phyloP scores from a whole-genome alignment of 1,284 basidiomycete genomes.

The Chalciporus sp. region DNA sequence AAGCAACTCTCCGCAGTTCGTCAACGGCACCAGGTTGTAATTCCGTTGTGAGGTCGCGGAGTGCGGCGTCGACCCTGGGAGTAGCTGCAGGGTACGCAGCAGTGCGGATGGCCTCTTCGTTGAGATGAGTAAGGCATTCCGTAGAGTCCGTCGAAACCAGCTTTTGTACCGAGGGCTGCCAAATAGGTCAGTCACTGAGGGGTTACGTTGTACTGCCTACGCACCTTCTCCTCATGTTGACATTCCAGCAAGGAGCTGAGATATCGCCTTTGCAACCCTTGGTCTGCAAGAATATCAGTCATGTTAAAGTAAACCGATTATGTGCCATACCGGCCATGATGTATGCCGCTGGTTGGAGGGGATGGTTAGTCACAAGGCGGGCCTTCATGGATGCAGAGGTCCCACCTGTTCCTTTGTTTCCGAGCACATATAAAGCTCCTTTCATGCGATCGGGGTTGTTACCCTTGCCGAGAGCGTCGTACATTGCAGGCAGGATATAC shows the following conservation, averaged over 20 bases:
- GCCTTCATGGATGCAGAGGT: constrained; percentile 8
- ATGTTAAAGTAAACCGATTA: constrained; percentile 3
- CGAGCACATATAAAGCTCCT: constrained; percentile 88
- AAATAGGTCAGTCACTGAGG: constrained; percentile 10
- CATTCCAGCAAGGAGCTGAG: constrained; percentile 77
- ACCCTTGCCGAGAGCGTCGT: constrained; percentile 74
- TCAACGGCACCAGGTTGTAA: constrained; percentile 49
- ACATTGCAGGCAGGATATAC: constrained; percentile 64
- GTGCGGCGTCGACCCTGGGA: constrained; percentile 46
- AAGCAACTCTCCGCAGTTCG: constrained; percentile 45
- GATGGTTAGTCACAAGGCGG: constrained; percentile 5
- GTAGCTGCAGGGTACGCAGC: constrained; percentile 55
- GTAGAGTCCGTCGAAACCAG: constrained; percentile 74
- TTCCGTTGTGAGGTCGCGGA: constrained; percentile 51
- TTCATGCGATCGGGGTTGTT: constrained; percentile 95
- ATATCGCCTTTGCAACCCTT: constrained; percentile 66
- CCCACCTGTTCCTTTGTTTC: constrained; percentile 72
- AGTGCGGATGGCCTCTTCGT: constrained; percentile 64
- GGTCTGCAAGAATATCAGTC: constrained; percentile 49
- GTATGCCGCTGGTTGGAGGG: constrained; percentile 51
- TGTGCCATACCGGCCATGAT: constrained; percentile 57
- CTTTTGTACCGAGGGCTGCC: constrained; percentile 88
- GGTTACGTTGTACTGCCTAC: background rate
- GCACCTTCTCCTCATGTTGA: constrained; percentile 91
- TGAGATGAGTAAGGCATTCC: constrained; percentile 62